Evolutionary conservation across 1,284 basidiomycete species (phyloP), one percentile per base, ranked within the genome.

Genomic region (Microbotryomycetes sp.): DNA sequence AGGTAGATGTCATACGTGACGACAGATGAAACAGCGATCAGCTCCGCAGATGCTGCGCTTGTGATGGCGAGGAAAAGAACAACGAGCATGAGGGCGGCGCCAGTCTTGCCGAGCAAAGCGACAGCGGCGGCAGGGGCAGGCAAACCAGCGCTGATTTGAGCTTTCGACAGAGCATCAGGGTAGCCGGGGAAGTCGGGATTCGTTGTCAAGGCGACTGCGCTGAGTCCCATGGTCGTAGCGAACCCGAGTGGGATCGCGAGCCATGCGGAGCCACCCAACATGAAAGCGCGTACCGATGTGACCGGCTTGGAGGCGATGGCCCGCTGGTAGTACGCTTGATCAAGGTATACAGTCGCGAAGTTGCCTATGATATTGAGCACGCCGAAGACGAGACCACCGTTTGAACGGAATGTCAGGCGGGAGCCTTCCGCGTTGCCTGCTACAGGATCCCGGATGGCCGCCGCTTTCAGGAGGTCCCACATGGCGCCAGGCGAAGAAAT

Each of bases 1-100:
- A 86, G 81, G 74, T 85, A 88, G 9, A 88, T 61, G 58, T 77
- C 81, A 70, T 72, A 83, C 72, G 79, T 77, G 27, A 79, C 65
- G 11, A 81, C 73, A 5, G 78, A 76, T 1, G 82, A 83, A 0
- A 84, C 82, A 0, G 91, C 91, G 69, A 94, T 92, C 56, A 93
- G 81, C 75, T 97, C 91, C 4, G 92, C 91, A 24, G 85, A 85
- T 21, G 86, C 86, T 0, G 90, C 89, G 18, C 86, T 88, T 0
- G 90, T 94, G 65, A 94, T 89, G 2, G 81, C 81, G 77, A 82
- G 80, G 62, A 82, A 82, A 2, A 82, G 79, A 0, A 89, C 78
- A 4, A 89, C 49, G 45, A 66, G 46, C 60, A 89, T 73, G 0
- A 83, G 81, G 3, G 81, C 82, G 1, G 88, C 90, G 41, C 89